Percentiles rank a stretch among this genome's conserved stretches.
Conservation (phyloP, 441 rosid species). For the Croton laevigatus region DNA sequence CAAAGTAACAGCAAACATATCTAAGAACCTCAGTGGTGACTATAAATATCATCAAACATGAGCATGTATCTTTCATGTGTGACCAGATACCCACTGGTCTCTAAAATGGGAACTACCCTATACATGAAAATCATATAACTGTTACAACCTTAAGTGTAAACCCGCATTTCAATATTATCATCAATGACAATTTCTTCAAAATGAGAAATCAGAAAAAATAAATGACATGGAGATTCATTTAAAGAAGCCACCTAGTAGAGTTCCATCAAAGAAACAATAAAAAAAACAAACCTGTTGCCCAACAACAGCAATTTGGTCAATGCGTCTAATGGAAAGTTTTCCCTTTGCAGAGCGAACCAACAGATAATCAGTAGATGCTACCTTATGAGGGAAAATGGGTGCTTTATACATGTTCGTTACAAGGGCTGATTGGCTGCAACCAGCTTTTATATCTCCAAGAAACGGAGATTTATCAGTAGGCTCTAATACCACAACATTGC, state of each 20-base stretch:
- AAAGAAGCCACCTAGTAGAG: slow-evolving; percentile 9
- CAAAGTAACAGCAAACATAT: not conserved
- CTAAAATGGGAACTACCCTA: not conserved
- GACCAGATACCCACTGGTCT: not conserved
- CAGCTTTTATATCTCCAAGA: slow-evolving; percentile 88
- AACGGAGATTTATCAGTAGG: slow-evolving; percentile 95
- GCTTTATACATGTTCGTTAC: slow-evolving; percentile 97
- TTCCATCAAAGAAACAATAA: slow-evolving; percentile 24
- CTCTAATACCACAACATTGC: slow-evolving; percentile 71
- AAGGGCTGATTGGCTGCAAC: slow-evolving; percentile 80
- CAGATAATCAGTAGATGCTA: slow-evolving; percentile 82
- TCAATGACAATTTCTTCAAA: not conserved
- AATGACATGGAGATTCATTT: not conserved
- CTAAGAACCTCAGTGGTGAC: not conserved
- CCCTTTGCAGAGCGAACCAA: slow-evolving; percentile 96
- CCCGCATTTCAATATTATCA: not conserved
- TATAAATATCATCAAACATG: not conserved
- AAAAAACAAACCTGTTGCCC: slow-evolving; percentile 86
- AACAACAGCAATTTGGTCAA: slow-evolving; percentile 84
- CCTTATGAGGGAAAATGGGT: slow-evolving; percentile 83
- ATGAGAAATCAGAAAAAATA: not conserved
- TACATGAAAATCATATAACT: not conserved
- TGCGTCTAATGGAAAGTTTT: slow-evolving; percentile 91
- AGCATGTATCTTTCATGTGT: not conserved
- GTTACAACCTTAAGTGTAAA: not conserved